Percentiles rank a stretch among this genome's conserved stretches.
phyloP scores from a whole-genome alignment of 805 yeast species.

The Suhomyces kilbournensis region DNA sequence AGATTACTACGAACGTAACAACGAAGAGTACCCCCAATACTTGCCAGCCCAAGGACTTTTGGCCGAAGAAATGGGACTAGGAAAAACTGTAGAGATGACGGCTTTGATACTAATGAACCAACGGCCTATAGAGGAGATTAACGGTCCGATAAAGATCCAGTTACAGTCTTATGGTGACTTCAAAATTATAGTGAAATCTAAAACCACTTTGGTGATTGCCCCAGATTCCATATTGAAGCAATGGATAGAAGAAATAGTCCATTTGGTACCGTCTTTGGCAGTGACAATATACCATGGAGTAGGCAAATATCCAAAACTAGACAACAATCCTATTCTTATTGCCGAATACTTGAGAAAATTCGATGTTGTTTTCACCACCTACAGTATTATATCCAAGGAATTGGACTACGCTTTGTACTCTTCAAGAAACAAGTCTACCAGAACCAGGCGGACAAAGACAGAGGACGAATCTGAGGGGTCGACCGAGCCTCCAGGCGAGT shows the following conservation, averaged over 20 bases:
- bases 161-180: conserved; percentile 37
- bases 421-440: conserved; percentile 50
- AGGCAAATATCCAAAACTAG: conserved; percentile 21
- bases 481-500: conserved; percentile 20
- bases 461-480: conserved; percentile 4
- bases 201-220: conserved; percentile 78
- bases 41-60: conserved; percentile 63
- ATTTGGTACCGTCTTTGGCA: conserved; percentile 56
- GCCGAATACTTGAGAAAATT: conserved; percentile 55
- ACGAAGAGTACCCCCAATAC: conserved; percentile 21
- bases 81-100: conserved; percentile 86
- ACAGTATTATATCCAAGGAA: conserved; percentile 67
- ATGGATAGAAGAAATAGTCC: conserved; percentile 75
- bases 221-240: conserved; percentile 83
- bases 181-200: conserved; percentile 48
- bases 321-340: conserved; percentile 37
- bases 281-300: conserved; percentile 65
- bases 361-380: conserved; percentile 82
- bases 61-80: conserved; percentile 97
- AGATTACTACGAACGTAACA: conserved; percentile 20
- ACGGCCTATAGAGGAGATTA: conserved; percentile 40
- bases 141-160: conserved; percentile 25
- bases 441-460: conserved; percentile 24
- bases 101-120: conserved; percentile 62
- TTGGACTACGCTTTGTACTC: conserved; percentile 75